These are phyloP conservation scores for Chromosphaera perkinsii DNA, from an alignment of 208 protist species.

Conservation along the genomic window DNA sequence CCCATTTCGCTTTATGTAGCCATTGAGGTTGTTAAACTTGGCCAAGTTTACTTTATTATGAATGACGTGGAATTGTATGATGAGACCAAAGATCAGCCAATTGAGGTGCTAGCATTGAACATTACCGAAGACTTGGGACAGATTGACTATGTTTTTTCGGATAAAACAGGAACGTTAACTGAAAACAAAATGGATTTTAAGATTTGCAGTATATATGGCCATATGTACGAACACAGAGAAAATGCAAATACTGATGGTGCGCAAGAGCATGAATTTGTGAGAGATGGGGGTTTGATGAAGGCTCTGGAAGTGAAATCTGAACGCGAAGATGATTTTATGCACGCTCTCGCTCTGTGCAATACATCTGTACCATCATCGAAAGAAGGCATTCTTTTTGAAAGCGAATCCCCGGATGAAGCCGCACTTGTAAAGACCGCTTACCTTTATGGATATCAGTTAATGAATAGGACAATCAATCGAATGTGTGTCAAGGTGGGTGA, in stretches of 20 bases:
- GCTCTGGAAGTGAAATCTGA: neutral
- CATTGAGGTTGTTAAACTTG: constrained; percentile 67
- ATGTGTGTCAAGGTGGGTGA: neutral
- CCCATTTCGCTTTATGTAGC: constrained; percentile 78
- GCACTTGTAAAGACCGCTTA: constrained; percentile 15
- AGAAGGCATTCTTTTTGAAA: constrained; percentile 6
- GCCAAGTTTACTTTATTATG: constrained; percentile 28
- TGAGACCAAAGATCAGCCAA: neutral
- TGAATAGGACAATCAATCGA: neutral
- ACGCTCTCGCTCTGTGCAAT: constrained; percentile 11
- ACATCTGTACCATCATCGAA: neutral
- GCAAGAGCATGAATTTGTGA: neutral
- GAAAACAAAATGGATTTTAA: constrained; percentile 20
- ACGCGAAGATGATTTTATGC: constrained; percentile 6
- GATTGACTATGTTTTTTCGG: constrained; percentile 33
- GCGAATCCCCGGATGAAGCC: constrained; percentile 24
- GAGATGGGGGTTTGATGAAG: neutral
- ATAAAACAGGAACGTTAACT: constrained; percentile 29
- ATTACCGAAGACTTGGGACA: constrained; percentile 43
- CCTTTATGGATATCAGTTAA: constrained; percentile 2
- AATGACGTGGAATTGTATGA: constrained; percentile 37
- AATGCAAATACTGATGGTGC: neutral
- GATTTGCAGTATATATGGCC: neutral
- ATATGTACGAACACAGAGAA: neutral
- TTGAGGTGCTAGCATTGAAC: constrained; percentile 26